Percentiles rank a stretch among this genome's conserved stretches.
Conservation (phyloP, 2,329 filamentous ascomycete genomes). For the Zymoseptoria crescenta region DNA sequence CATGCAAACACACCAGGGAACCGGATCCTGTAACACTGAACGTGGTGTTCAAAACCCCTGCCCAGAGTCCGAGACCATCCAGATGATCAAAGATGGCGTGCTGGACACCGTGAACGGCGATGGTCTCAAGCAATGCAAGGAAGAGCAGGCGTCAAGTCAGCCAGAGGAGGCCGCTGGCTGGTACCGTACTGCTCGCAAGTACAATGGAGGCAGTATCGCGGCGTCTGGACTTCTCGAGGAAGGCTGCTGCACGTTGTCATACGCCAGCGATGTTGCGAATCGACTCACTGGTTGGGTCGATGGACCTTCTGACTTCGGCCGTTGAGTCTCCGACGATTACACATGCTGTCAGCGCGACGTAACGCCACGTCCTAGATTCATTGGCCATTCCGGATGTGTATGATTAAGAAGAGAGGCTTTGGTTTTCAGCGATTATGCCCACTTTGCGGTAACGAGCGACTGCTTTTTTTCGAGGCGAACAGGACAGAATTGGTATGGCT, state of each 20-base stretch:
- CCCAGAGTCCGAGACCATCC: conserved; percentile 30
- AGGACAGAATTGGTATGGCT: too few species aligned
- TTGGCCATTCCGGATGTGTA: too few species aligned
- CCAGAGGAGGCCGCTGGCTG: conserved; percentile 31
- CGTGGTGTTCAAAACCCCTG: conserved; percentile 51
- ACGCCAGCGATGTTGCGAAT: conserved; percentile 46
- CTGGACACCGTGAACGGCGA: conserved; percentile 36
- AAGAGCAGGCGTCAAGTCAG: conserved; percentile 18
- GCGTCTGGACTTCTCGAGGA: conserved; percentile 27
- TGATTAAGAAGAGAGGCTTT: too few species aligned
- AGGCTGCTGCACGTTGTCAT: conserved; percentile 44
- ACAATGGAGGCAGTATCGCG: conserved; percentile 43
- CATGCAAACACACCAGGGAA: conserved; percentile 13
- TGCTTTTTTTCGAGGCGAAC: too few species aligned
- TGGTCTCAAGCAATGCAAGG: conserved; percentile 34
- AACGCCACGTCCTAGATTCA: too few species aligned
- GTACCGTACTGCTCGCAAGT: conserved; percentile 43
- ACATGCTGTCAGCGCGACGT: too few species aligned
- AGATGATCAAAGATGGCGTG: conserved; percentile 40
- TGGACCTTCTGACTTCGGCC: too few species aligned
- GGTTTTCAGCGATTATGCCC: too few species aligned
- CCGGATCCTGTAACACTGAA: conserved; percentile 42
- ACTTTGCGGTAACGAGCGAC: too few species aligned
- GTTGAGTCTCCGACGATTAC: too few species aligned
- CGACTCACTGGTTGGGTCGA: too few species aligned